Conservation (phyloP, 176 grass and related monocot genomes). For the Oryza brachyantha region DNA sequence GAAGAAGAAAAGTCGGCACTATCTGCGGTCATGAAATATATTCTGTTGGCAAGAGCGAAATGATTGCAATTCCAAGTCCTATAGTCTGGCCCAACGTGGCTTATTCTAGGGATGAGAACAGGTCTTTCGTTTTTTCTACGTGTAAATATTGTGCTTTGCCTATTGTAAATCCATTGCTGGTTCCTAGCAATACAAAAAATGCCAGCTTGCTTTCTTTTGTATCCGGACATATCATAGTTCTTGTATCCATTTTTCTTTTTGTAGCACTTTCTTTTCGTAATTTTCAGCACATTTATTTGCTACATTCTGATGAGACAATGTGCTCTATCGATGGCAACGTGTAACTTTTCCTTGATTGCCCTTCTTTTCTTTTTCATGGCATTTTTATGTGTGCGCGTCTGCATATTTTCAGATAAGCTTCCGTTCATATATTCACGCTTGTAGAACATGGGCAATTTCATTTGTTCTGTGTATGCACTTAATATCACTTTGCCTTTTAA, state of each 20-base stretch:
- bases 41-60: constrained; percentile 72
- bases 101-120: constrained; percentile 99
- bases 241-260: constrained; percentile 23
- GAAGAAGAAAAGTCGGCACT: constrained; percentile 84
- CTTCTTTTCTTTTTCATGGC: not conserved
- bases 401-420: constrained; percentile 21
- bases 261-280: not conserved
- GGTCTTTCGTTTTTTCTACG: constrained; percentile 81
- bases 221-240: constrained; percentile 13
- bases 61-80: constrained; percentile 80
- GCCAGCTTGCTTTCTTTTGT: constrained; percentile 28
- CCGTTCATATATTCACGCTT: constrained; percentile 19
- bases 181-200: constrained; percentile 36
- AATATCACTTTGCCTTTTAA: constrained; percentile 5
- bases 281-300: constrained; percentile 21
- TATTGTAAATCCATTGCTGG: constrained; percentile 58
- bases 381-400: not conserved
- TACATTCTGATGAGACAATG: constrained; percentile 27
- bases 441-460: not conserved
- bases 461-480: constrained; percentile 5
- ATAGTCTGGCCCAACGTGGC: constrained; percentile 75
- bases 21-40: constrained; percentile 86
- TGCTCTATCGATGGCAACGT: not conserved
- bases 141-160: constrained; percentile 65
- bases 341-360: not conserved